A percentile compares a stretch with the other conserved stretches of the same genome.
These are phyloP conservation scores for Yamadazyma tumulicola DNA, from an alignment of 805 yeast species.

Conservation along the genomic window DNA sequence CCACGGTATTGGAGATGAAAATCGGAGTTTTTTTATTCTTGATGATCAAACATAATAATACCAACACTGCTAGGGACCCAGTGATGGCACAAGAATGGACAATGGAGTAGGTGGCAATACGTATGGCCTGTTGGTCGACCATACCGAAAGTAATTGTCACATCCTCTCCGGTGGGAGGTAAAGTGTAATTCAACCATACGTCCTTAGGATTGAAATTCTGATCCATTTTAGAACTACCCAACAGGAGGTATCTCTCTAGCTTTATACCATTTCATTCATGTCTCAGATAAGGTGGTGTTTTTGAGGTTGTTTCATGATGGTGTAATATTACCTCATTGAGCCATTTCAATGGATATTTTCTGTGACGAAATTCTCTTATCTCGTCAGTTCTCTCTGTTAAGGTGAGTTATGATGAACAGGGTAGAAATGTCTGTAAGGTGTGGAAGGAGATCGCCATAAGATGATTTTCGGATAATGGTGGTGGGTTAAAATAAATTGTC, in stretches of 20 bases:
- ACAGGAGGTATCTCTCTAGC: not conserved
- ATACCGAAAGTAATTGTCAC: slow-evolving; percentile 12
- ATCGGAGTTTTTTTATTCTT: slow-evolving; percentile 61
- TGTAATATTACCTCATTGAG: slow-evolving; percentile 11
- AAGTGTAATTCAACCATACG: slow-evolving; percentile 13
- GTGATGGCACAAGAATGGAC: slow-evolving; percentile 18
- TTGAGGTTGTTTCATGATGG: slow-evolving; percentile 2
- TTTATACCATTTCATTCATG: not conserved
- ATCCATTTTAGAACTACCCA: not conserved
- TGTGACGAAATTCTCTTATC: no score
- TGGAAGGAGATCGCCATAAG: no score
- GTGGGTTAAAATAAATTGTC: no score
- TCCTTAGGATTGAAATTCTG: slow-evolving; percentile 5
- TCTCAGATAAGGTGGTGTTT: not conserved
- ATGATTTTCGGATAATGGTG: no score
- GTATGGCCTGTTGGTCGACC: slow-evolving; percentile 11
- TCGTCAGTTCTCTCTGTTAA: no score
- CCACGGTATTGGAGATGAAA: slow-evolving; percentile 66
- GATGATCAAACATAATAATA: slow-evolving; percentile 13
- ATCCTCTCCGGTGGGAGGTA: slow-evolving; percentile 10
- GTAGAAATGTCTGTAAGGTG: no score
- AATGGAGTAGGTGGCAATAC: slow-evolving; percentile 9
- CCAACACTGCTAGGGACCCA: slow-evolving; percentile 14
- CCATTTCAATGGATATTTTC: slow-evolving; percentile 7
- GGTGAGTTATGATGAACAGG: no score